Conservation (phyloP, 805 yeast species). For the Wickerhamiella slavikovae region DNA sequence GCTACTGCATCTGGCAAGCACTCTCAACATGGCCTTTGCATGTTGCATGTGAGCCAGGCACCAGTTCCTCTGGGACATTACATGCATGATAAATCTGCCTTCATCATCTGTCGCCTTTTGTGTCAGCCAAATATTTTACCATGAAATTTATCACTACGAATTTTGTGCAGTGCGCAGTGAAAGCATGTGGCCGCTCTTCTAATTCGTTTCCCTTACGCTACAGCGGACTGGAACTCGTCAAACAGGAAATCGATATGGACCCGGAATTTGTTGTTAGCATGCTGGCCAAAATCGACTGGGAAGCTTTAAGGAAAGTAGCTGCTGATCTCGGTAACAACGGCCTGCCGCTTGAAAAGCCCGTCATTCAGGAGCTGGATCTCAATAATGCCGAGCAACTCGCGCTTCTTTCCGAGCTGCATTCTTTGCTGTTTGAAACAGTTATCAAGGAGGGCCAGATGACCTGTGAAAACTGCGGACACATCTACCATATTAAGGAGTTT, state of each 20-base stretch:
- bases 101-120: too few relatives aligned
- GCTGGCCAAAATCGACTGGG: constrained; percentile 74
- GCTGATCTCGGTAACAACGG: constrained; percentile 44
- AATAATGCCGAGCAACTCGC: constrained; percentile 31
- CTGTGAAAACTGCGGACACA: constrained; percentile 70
- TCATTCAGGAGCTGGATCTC: constrained; percentile 26
- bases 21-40: too few relatives aligned
- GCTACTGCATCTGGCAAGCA: too few relatives aligned
- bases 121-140: too few relatives aligned
- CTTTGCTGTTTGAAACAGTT: constrained; percentile 63
- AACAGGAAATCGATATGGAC: constrained; percentile 61
- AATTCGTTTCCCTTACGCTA: constrained; percentile 67
- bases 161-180: constrained; percentile 84
- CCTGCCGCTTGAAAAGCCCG: constrained; percentile 19
- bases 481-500: constrained; percentile 76
- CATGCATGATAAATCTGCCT: too few relatives aligned
- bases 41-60: too few relatives aligned
- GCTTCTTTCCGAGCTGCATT: constrained; percentile 59
- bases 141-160: constrained; percentile 95
- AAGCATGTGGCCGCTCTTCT: constrained; percentile 51
- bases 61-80: too few relatives aligned
- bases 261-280: constrained; percentile 62
- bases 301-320: constrained; percentile 61
- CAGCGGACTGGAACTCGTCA: constrained; percentile 46
- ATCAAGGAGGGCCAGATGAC: constrained; percentile 77